Evolutionary conservation across 1,284 basidiomycete species (phyloP), one percentile per base, ranked within the genome.

Genomic region (Amylostereum areolatum): DNA sequence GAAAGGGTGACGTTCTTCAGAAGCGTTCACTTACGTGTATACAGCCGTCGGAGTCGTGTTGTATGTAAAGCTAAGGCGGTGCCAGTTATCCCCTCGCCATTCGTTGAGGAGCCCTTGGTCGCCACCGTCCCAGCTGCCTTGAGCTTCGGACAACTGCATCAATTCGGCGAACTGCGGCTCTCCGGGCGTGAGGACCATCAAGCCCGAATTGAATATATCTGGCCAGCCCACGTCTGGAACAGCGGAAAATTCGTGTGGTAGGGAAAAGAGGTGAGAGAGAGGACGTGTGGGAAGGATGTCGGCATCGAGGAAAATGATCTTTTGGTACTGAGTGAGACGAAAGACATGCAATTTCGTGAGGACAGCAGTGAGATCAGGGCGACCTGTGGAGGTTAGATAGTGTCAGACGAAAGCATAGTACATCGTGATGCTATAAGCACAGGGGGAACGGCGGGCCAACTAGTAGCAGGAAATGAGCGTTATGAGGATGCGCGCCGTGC

Each of bases 171-270:
- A 98, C 58, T 93, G 93, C 47, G 83, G 79, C 56, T 87, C 75
- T 2, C 85, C 83, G 0, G 96, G 96, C 37, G 78, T 78, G 43
- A 95, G 69, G 49, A 97, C 91, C 71, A 99, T 81, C 43, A 98
- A 84, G 37, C 96, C 96, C 27, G 94, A 96, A 66, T 98, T 99
- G 75, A 99, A 98, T 52, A 96, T 94, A 67, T 99, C 96, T 36
- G 96, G 96, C 96, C 96, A 99, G 57, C 96, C 96, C 30, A 92
- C 90, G 66, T 99, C 96, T 4, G 96, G 92, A 12, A 85, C 89
- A 8, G 96, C 96, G 39, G 94, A 88, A 56, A 89, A 89, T 53
- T 87, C 84, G 62, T 86, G 73, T 10, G 83, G 76, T 45, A 86
- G 66, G 28, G 74, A 73, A 66, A 97, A 95, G n/a, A 97, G 81